Evolutionary conservation across 176 grass and related monocot genomes (phyloP).

Genomic region (Aegilops speltoides): DNA sequence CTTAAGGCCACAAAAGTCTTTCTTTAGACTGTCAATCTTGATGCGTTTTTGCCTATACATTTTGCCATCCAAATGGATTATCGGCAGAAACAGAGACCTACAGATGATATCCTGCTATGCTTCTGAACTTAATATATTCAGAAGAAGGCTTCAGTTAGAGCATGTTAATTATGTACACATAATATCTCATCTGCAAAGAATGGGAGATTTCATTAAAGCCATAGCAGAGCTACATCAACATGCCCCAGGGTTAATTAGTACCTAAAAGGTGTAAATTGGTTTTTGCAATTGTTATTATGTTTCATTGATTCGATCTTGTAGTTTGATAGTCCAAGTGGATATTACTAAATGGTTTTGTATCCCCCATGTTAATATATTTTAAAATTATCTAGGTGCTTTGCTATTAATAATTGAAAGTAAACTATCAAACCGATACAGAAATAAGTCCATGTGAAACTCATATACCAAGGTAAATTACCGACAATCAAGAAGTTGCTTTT

Average conservation of each 20-base stretch:
- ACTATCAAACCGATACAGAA: background rate
- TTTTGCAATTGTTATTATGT: too few relatives aligned
- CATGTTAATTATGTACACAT: background rate
- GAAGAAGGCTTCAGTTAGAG: background rate
- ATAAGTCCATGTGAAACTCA: constrained; percentile 4
- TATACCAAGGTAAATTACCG: background rate
- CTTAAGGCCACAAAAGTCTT: background rate
- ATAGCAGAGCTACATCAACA: background rate
- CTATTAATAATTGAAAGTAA: background rate
- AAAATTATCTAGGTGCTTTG: too few relatives aligned
- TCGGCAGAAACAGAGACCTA: background rate
- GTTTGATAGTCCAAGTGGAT: too few relatives aligned
- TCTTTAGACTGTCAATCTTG: background rate
- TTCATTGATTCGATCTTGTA: too few relatives aligned
- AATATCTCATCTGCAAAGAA: background rate
- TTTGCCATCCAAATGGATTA: constrained; percentile 14
- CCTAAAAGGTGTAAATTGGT: too few relatives aligned
- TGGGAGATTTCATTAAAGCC: background rate
- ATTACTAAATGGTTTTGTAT: too few relatives aligned
- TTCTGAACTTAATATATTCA: background rate
- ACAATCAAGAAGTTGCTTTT: background rate
- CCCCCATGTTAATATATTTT: too few relatives aligned
- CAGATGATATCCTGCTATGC: background rate
- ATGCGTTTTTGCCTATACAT: background rate
- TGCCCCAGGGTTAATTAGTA: too few relatives aligned